Conservation (phyloP, 129 eudicot species). For the Cynara cardunculus region DNA sequence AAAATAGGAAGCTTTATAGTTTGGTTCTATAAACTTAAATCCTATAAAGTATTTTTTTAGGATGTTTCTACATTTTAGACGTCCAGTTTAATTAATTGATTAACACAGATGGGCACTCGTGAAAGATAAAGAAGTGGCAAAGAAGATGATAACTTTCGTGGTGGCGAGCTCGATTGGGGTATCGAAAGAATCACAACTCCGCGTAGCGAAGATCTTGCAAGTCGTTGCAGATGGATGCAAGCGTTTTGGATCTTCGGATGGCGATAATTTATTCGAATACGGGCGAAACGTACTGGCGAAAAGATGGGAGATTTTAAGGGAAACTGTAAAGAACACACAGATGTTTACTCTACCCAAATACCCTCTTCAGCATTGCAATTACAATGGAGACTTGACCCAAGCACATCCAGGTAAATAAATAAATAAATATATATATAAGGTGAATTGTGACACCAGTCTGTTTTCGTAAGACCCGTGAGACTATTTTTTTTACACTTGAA, state of each 20-base stretch:
- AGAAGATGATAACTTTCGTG: slow-evolving; percentile 57
- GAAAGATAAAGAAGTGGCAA: slow-evolving; percentile 69
- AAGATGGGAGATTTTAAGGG: slow-evolving; percentile 69
- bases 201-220: slow-evolving; percentile 67
- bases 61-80: no score
- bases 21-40: no score
- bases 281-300: slow-evolving; percentile 40
- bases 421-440: neutral
- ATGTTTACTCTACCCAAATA: slow-evolving; percentile 48
- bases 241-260: slow-evolving; percentile 13
- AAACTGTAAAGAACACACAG: slow-evolving; percentile 27
- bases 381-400: slow-evolving; percentile 32
- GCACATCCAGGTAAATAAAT: slow-evolving; percentile 60
- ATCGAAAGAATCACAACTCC: slow-evolving; percentile 80
- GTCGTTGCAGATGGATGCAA: slow-evolving; percentile 57
- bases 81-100: no score
- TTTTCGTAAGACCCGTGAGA: no score
- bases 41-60: no score
- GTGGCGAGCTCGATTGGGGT: slow-evolving; percentile 73
- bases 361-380: slow-evolving; percentile 54
- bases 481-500: no score
- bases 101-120: slow-evolving; percentile 89
- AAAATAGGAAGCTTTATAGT: no score
- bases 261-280: slow-evolving; percentile 47
- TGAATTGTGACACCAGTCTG: no score